These are phyloP conservation scores for Epichloe aotearoae DNA, from an alignment of 2,329 filamentous ascomycete species.

Conservation along the genomic window DNA sequence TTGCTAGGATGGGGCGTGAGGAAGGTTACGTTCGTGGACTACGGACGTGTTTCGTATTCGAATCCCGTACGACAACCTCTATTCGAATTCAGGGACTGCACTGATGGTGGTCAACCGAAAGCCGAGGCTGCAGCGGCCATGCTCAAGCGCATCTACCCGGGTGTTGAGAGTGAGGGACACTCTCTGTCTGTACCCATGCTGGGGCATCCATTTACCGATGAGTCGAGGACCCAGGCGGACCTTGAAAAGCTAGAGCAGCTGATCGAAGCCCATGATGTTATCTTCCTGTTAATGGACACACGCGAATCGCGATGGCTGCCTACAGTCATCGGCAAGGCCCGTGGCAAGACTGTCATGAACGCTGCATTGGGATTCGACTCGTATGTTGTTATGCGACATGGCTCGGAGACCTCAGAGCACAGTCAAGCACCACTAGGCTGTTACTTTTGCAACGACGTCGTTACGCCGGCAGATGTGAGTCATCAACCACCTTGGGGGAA, in stretches of 20 bases:
- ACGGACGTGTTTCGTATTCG: constrained; percentile 84
- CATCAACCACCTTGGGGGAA: neutral
- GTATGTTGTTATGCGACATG: constrained; percentile 94
- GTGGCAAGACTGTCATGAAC: constrained; percentile 92
- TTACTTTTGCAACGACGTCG: constrained; percentile 98
- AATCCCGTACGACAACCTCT: constrained; percentile 93
- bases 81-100: constrained; percentile 80
- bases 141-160: constrained; percentile 77
- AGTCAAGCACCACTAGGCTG: constrained; percentile 66
- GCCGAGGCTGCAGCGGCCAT: constrained; percentile 69
- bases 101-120: constrained; percentile 73
- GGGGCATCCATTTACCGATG: constrained; percentile 73
- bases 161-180: constrained; percentile 69
- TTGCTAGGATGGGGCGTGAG: constrained; percentile 91
- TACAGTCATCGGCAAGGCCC: constrained; percentile 88
- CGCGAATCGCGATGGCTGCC: constrained; percentile 91
- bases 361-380: constrained; percentile 93
- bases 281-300: constrained; percentile 96
- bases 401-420: constrained; percentile 45
- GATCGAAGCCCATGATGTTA: constrained; percentile 73
- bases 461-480: constrained; percentile 82
- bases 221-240: constrained; percentile 54
- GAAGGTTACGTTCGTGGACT: constrained; percentile 93
- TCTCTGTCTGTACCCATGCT: constrained; percentile 88
- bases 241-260: constrained; percentile 63